These are phyloP conservation scores for Papiliotrema terrestris DNA, from an alignment of 1,284 basidiomycete species.

Conservation along the genomic window DNA sequence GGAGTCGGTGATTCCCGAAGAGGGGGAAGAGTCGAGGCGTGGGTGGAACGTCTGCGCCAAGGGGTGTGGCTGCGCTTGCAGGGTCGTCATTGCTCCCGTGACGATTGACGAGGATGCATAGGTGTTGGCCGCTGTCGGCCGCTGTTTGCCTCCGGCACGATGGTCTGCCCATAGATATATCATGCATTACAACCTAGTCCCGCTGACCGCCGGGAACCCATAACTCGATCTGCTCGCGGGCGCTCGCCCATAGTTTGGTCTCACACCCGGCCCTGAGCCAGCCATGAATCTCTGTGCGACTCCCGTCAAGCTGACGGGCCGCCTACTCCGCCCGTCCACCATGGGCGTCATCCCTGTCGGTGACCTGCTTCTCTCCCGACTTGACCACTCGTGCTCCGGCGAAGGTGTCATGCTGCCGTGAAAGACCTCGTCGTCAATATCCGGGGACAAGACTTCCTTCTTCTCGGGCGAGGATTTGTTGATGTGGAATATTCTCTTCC, in stretches of 20 bases:
- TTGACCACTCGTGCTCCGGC: background rate
- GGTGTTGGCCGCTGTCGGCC: too few species aligned
- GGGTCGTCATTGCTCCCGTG: constrained; percentile 9
- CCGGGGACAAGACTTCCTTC: background rate
- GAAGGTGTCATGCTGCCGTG: background rate
- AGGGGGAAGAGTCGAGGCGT: constrained; percentile 1
- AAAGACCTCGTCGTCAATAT: background rate
- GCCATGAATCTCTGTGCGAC: constrained; percentile 7
- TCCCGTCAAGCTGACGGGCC: constrained; percentile 2
- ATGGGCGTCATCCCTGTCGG: background rate
- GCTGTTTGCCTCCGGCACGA: too few species aligned
- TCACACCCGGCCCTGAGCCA: background rate
- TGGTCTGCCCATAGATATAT: background rate
- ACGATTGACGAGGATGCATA: background rate
- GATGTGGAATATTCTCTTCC: constrained; percentile 66
- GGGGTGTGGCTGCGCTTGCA: constrained; percentile 42
- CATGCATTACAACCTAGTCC: background rate
- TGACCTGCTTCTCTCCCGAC: background rate
- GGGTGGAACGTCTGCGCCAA: constrained; percentile 33
- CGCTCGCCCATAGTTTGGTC: constrained; percentile 1
- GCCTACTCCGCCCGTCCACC: background rate
- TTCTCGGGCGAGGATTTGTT: background rate
- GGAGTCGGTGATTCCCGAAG: background rate
- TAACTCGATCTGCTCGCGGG: constrained; percentile 4
- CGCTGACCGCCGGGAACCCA: constrained; percentile 3